These are phyloP conservation scores for Mortierella hygrophila DNA, from an alignment of 192 early-diverging fungal genomes.

Conservation along the genomic window DNA sequence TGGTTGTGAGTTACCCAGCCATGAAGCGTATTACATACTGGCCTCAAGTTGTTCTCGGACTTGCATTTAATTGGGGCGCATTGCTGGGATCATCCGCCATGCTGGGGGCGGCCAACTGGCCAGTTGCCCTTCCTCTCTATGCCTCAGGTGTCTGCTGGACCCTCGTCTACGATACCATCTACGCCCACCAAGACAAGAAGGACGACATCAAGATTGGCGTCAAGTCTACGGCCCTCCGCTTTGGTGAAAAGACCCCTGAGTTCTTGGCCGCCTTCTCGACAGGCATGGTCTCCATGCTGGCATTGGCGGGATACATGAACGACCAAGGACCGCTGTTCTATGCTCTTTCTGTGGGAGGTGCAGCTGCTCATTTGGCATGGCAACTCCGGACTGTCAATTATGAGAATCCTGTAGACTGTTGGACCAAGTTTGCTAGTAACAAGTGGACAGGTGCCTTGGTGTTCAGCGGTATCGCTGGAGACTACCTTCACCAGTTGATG, in stretches of 20 bases:
- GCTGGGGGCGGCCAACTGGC: constrained; percentile 72
- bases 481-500: constrained; percentile 56
- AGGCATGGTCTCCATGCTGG: constrained; percentile 73
- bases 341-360: constrained; percentile 76
- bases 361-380: constrained; percentile 85
- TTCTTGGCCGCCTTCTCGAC: constrained; percentile 82
- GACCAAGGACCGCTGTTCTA: constrained; percentile 83
- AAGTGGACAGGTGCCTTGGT: constrained; percentile 85
- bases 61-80: constrained; percentile 96
- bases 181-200: constrained; percentile 96
- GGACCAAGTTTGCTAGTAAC: constrained; percentile 84
- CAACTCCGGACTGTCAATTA: constrained; percentile 81
- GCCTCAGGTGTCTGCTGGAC: constrained; percentile 92
- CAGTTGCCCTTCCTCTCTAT: constrained; percentile 86
- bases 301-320: constrained; percentile 84
- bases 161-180: constrained; percentile 96
- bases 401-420: constrained; percentile 73
- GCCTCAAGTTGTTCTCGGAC: constrained; percentile 90
- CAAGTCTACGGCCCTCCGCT: constrained; percentile 92
- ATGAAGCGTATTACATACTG: constrained; percentile 98
- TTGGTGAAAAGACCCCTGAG: constrained; percentile 77
- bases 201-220: constrained; percentile 90
- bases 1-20: constrained; percentile 87
- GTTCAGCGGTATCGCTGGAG: constrained; percentile 77
- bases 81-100: constrained; percentile 91